These are phyloP conservation scores for Ocimum tenuiflorum DNA, from an alignment of 257 asterid genomes.

Conservation along the genomic window DNA sequence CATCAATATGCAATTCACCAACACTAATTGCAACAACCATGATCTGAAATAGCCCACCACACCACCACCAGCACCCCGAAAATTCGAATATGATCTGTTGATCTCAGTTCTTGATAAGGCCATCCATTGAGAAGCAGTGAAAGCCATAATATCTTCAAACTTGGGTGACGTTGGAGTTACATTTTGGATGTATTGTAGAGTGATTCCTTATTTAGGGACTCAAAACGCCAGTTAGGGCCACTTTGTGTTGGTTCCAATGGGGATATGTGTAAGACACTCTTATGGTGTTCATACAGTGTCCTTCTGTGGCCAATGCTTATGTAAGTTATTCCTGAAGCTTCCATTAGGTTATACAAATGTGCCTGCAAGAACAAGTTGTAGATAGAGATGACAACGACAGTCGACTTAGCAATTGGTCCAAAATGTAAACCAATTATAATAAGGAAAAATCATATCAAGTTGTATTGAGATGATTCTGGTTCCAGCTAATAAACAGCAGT, in stretches of 20 bases:
- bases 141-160: background rate
- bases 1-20: constrained; percentile 2
- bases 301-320: constrained; percentile 70
- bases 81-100: background rate
- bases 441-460: background rate
- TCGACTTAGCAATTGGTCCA: constrained; percentile 13
- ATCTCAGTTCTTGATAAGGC: background rate
- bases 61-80: no score
- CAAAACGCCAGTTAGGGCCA: constrained; percentile 48
- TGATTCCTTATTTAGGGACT: constrained; percentile 34
- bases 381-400: background rate
- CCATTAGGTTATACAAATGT: constrained; percentile 47
- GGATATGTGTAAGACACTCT: constrained; percentile 35
- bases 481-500: constrained; percentile 28
- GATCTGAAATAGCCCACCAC: background rate
- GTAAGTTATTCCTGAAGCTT: constrained; percentile 61
- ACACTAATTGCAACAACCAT: background rate
- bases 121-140: constrained; percentile 6
- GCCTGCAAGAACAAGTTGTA: constrained; percentile 49
- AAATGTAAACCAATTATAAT: constrained; percentile 1
- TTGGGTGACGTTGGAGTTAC: constrained; percentile 9
- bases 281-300: constrained; percentile 52
- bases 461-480: background rate
- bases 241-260: constrained; percentile 31
- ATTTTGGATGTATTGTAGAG: constrained; percentile 23